Conservation (phyloP, 139 green algal genomes). For the Asterochloris erici region DNA sequence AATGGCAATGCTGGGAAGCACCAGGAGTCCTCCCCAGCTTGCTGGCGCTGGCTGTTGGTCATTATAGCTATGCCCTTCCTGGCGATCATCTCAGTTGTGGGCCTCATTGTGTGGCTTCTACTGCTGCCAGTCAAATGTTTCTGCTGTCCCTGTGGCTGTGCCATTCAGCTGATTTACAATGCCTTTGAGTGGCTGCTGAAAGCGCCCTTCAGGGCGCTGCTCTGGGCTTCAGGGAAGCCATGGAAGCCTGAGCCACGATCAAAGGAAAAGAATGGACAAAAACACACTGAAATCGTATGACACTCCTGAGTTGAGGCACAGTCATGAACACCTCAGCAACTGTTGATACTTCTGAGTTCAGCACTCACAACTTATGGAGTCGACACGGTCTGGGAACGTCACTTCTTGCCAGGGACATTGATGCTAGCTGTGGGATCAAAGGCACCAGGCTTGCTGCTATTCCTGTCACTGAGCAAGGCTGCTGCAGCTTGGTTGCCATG, state of each 20-base stretch:
- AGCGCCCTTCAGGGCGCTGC: slow-evolving; percentile 24
- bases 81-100: slow-evolving; percentile 31
- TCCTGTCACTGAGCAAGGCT: no score
- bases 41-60: slow-evolving; percentile 32
- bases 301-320: no score
- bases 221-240: slow-evolving; percentile 42
- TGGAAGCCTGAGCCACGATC: slow-evolving; percentile 12
- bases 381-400: no score
- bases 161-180: slow-evolving; percentile 26
- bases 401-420: no score
- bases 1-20: no score
- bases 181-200: slow-evolving; percentile 40
- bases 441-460: no score
- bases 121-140: slow-evolving; percentile 48
- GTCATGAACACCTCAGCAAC: no score
- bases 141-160: slow-evolving; percentile 39
- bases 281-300: no score
- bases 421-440: no score
- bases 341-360: no score
- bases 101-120: slow-evolving; percentile 40
- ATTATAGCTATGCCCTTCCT: slow-evolving; percentile 38
- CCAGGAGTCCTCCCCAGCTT: slow-evolving; percentile 11
- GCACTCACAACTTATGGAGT: no score
- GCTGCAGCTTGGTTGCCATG: no score
- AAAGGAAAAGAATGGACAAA: background rate